Base-by-base conservation (phyloP, 495 filamentous ascomycete genomes). In the Penicillium salamii region DNA sequence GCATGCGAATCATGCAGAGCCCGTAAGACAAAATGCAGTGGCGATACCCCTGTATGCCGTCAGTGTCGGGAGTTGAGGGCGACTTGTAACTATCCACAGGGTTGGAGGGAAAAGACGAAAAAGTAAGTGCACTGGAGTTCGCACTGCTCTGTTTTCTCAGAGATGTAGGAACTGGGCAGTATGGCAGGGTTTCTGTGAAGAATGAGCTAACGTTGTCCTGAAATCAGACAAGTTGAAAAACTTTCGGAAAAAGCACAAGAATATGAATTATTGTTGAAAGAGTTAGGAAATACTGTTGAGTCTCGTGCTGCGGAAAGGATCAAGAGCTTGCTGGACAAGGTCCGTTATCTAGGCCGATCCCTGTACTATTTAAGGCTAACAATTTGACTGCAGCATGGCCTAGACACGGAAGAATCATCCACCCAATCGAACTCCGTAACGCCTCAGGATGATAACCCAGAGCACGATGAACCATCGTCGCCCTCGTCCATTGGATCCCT, bases 1-100 rank as follows among this genome's bases (percentile, higher is more conserved):
- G 86, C 86, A 8, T 90, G 86, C 56, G 86, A 86, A 78, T 84
- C 85, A 8, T 90, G 86, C 67, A 68, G 86, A 36, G 78, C 85
- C 53, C 74, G 86, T 32, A 85, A 85, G 54, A 80, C 80, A 35
- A 85, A 84, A 62, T 84, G 81, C 59, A 79, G 74, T 51, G 81
- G 81, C 21, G 77, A 74, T 40, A 72, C 69, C n/a, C 82, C 82
- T 3, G 52, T 70, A 7, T 85, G 82, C 61, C 69, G 73, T 43
- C 79, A 84, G 54, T 85, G 82, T 55, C 65, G 69, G 46, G 77
- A 80, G 46, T 69, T 80, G 40, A 66, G 69, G 37, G 59, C 76
- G 11, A 37, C 29, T 7, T 85, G 82, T 51, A 53, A 63, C 8
- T 85, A 85, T 61, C 73, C 70, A 1, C 74, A 82, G 29, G 80